Conservation (phyloP, 2,329 filamentous ascomycete species). For the Hypoxylon sp. region DNA sequence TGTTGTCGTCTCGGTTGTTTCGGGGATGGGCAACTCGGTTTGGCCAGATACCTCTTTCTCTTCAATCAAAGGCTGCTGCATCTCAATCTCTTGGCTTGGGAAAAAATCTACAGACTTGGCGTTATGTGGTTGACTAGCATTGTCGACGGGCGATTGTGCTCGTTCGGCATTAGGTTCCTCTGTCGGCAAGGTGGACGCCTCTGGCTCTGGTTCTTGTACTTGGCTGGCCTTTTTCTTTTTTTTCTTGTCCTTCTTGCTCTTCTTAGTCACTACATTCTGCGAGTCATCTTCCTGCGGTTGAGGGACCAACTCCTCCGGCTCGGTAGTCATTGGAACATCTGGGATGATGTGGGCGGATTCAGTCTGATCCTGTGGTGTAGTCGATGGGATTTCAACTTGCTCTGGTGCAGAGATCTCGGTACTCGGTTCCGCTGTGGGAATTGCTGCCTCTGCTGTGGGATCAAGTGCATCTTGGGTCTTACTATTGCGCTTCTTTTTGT, state of each 20-base stretch:
- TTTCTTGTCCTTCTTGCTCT: slow-evolving; percentile 55
- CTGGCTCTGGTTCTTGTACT: slow-evolving; percentile 27
- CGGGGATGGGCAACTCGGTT: slow-evolving; percentile 4
- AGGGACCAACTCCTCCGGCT: slow-evolving; percentile 23
- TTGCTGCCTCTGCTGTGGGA: slow-evolving; percentile 27
- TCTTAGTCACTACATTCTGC: slow-evolving; percentile 42
- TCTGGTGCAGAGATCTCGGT: slow-evolving; percentile 24
- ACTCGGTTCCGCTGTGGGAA: slow-evolving; percentile 24
- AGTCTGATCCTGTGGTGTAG: slow-evolving; percentile 21
- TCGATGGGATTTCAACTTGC: slow-evolving; percentile 13
- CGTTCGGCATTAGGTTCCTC: slow-evolving; percentile 22
- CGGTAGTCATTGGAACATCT: slow-evolving; percentile 20
- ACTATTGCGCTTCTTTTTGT: slow-evolving; percentile 49
- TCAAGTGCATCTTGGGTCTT: slow-evolving; percentile 44
- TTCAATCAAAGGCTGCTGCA: slow-evolving; percentile 6
- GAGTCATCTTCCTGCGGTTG: slow-evolving; percentile 30
- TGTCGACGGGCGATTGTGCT: slow-evolving; percentile 19
- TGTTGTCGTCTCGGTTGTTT: slow-evolving; percentile 4
- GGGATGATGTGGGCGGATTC: slow-evolving; percentile 18
- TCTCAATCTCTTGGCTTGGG: slow-evolving; percentile 22
- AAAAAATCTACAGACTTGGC: slow-evolving; percentile 12
- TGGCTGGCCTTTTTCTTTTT: slow-evolving; percentile 48
- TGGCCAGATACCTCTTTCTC: slow-evolving; percentile 11
- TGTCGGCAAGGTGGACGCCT: slow-evolving; percentile 15
- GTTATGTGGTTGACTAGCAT: slow-evolving; percentile 14